A percentile compares a stretch with the other conserved stretches of the same genome.
phyloP scores from a whole-genome alignment of 352 stramenopile genomes.

The Globisporangium takayamanum region DNA sequence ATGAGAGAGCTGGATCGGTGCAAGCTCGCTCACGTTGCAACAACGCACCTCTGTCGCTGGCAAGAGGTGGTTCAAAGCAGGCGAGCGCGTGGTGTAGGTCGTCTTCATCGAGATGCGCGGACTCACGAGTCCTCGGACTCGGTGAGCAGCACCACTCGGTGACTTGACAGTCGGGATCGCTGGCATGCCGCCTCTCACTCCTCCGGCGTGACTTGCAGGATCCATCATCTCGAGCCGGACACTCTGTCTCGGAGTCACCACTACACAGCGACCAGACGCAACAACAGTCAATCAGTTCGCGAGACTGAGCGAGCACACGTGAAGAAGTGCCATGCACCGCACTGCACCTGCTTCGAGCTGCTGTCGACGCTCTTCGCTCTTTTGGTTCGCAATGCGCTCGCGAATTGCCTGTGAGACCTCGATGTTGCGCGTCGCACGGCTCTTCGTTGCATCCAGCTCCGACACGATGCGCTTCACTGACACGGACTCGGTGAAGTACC shows the following conservation, averaged over 20 bases:
- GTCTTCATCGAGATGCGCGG: constrained; percentile 52
- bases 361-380: constrained; percentile 29
- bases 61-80: constrained; percentile 54
- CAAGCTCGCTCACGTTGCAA: too few species aligned
- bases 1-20: too few species aligned
- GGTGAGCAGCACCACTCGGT: neutral
- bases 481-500: constrained; percentile 56
- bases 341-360: constrained; percentile 32
- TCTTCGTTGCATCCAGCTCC: constrained; percentile 58
- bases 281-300: neutral
- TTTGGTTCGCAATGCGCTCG: constrained; percentile 38
- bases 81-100: constrained; percentile 56
- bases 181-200: neutral
- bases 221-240: constrained; percentile 11
- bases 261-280: neutral
- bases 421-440: constrained; percentile 50
- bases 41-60: constrained; percentile 32
- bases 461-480: constrained; percentile 57
- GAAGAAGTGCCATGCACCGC: neutral
- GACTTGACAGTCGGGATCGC: constrained; percentile 5
- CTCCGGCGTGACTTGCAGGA: neutral
- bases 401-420: constrained; percentile 62
- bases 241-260: constrained; percentile 10
- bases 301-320: too few species aligned
- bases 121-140: constrained; percentile 17